phyloP scores from a whole-genome alignment of 2,329 filamentous ascomycete genomes.

The Ceratocystis destructans region DNA sequence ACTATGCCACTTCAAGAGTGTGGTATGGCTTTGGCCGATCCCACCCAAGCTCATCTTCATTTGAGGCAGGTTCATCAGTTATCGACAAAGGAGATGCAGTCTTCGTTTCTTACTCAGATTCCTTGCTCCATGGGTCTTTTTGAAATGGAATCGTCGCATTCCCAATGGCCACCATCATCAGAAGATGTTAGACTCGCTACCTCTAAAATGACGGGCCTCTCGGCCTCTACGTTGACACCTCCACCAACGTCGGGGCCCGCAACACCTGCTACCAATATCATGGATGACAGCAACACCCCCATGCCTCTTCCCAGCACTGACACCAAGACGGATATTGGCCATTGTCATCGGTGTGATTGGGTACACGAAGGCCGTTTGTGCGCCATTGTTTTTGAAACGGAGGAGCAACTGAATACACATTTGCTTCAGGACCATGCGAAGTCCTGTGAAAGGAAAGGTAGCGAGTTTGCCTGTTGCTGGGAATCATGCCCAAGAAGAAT shows the following conservation, averaged over 20 bases:
- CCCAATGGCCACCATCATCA: conserved; percentile 13
- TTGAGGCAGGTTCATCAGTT: conserved; percentile 18
- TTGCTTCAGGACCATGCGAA: conserved; percentile 39
- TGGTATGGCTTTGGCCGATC: conserved; percentile 19
- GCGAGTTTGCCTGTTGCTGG: conserved; percentile 44
- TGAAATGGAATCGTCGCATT: conserved; percentile 13
- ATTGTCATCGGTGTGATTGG: conserved; percentile 12
- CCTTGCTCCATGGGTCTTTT: conserved; percentile 17
- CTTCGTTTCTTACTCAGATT: conserved; percentile 13
- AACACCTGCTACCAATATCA: conserved; percentile 6
- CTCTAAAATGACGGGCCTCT: conserved; percentile 2
- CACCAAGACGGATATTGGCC: not conserved
- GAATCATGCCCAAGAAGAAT: conserved; percentile 35
- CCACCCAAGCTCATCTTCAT: conserved; percentile 17
- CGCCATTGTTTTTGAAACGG: conserved; percentile 28
- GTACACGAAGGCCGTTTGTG: conserved; percentile 24
- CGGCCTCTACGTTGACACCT: not conserved
- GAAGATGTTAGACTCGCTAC: not conserved
- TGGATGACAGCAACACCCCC: not conserved
- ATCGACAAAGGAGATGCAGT: conserved; percentile 15
- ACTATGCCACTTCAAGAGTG: conserved; percentile 17
- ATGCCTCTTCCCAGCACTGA: not conserved
- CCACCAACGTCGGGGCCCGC: conserved; percentile 8
- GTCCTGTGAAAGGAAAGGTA: conserved; percentile 30
- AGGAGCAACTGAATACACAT: conserved; percentile 42